Base-by-base conservation (phyloP, 345 rosid genomes). In the Euphorbia pulcherrima region DNA sequence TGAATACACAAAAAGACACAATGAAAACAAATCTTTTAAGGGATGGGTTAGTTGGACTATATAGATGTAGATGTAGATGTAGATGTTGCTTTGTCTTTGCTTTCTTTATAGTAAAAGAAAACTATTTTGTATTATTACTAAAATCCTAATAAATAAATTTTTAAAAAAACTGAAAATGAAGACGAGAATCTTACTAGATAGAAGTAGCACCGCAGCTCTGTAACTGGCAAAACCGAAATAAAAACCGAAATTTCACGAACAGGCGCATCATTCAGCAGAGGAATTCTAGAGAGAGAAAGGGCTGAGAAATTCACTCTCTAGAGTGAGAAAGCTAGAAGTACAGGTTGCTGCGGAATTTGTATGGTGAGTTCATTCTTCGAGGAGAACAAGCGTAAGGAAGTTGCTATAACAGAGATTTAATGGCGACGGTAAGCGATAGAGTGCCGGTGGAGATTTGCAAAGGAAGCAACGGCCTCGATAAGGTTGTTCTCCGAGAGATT, bases 381-480 rank as follows among this genome's bases (percentile, higher is more conserved):
- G 6, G 13, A n/a, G 47, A n/a, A 29, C 21, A 68, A 21, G 33
- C 18, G 53, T 11, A 59, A 47, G 21, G 72, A 47, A 55, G 14
- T 44, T 44, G 50, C 50, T 44, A 57, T 13, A 35, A 11, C 26
- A 8, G 53, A 16, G 51, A 50, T 14, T 51, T 53, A 3, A 71
- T 71, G 74, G 74, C 69, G 35, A 48, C 57, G 37, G 74, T 58
- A 29, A 41, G 64, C 27, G 69, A 71, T 9, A 64, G 64, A 30
- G 28, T 47, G 0, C 48, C 78, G 44, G 82, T 78, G 41, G 86
- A 93, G 85, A 28, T 70, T 56, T 68, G 79, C 47, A 82, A 81
- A 74, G 96, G 95, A 79, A 50, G 77, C 78, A 87, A 87, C 65
- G 94, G 92, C 73, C 94, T 90, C 69, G 88, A 86, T 29, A 88